Base-by-base conservation (phyloP, 768 basidiomycete genomes). In the Cytidiella melzeri region DNA sequence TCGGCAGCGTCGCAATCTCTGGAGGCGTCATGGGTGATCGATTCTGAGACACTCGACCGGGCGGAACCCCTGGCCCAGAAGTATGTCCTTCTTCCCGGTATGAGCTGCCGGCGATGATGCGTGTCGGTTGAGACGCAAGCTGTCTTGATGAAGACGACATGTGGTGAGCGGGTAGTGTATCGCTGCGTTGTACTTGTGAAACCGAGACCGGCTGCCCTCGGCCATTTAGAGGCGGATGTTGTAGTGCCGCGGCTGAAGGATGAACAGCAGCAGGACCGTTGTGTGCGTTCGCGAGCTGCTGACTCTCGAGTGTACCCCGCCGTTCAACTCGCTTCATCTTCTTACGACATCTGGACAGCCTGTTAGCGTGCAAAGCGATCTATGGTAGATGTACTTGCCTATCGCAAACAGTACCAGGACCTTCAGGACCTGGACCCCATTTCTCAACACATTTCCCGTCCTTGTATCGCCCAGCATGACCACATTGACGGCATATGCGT, bases 381-480 rank as follows among this genome's bases (percentile, higher is more conserved):
- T n/a, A 10, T 15, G 4, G 48, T 40, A 36, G 47, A 26, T 12
- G 15, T 3, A 67, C 75, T 55, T 59, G 82, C 76, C 87, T 70
- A 70, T 90, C 87, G 59, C 87, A 90, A 0, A 90, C 87, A 0
- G 87, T 90, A 19, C 87, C 87, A 44, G 87, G 87, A 0, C 87
- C 87, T 65, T 83, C 77, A 41, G 87, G 87, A 3, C 87, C 87
- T 20, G 87, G 87, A 1, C 87, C 87, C 87, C 87, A 90, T 64
- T 90, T 90, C 60, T 90, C 87, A 45, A 90, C 87, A 61, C 87
- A 90, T 56, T 87, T 87, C 7, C 83, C 84, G 19, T 90, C 87
- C 68, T 88, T 88, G 68, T 89, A 90, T 1, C 87, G 70, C 0
- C 87, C 87, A 0, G 79, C 70, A 38, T 82, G 67, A 0, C 84